phyloP scores from a whole-genome alignment of 495 filamentous ascomycete genomes.

The Bacidia gigantensis region DNA sequence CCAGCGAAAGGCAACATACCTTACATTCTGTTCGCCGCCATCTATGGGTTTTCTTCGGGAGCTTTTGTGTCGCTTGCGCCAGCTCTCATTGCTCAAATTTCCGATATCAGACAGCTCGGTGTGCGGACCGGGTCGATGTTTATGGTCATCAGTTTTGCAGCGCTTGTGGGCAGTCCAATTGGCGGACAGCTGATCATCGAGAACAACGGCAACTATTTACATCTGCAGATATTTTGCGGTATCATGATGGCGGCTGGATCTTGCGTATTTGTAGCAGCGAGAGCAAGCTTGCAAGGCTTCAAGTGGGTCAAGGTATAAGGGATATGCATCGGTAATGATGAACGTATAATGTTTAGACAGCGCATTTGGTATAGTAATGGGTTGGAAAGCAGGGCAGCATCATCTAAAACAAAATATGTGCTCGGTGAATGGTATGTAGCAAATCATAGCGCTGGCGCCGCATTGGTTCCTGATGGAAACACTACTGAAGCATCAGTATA shows the following conservation, averaged over 20 bases:
- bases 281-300: conserved; percentile 25
- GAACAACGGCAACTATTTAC: conserved; percentile 41
- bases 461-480: too few species aligned
- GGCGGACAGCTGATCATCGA: conserved; percentile 50
- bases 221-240: conserved; percentile 55
- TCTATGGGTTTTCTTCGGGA: conserved; percentile 63
- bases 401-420: too few species aligned
- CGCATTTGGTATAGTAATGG: not conserved
- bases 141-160: conserved; percentile 46
- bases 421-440: too few species aligned
- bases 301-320: conserved; percentile 13
- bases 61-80: conserved; percentile 54
- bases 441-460: too few species aligned
- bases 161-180: conserved; percentile 57
- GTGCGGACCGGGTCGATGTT: conserved; percentile 57
- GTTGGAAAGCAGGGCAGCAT: too few species aligned
- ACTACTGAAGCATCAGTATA: too few species aligned
- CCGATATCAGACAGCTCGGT: conserved; percentile 58
- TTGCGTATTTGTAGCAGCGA: conserved; percentile 32
- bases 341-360: not conserved
- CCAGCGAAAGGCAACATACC: conserved; percentile 44
- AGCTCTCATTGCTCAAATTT: conserved; percentile 54
- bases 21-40: conserved; percentile 48
- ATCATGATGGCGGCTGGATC: conserved; percentile 41
- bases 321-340: not conserved